These are phyloP conservation scores for Triangularia setosa DNA, from an alignment of 2,329 filamentous ascomycete species.

Conservation along the genomic window DNA sequence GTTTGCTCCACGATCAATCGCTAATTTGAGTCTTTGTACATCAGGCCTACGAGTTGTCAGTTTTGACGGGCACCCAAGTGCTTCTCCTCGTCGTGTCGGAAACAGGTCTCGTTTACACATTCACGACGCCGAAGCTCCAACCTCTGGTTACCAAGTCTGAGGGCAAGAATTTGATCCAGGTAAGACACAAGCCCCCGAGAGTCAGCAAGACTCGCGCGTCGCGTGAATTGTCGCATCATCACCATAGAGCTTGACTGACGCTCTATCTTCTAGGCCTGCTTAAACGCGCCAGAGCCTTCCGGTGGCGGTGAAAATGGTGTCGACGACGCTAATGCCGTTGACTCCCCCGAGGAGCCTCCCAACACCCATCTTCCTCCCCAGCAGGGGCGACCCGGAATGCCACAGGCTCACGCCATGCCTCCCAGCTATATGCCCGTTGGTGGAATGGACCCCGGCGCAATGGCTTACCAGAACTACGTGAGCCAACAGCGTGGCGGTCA, in stretches of 20 bases:
- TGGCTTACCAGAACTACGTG: conserved; percentile 81
- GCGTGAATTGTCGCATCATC: background rate
- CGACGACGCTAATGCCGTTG: conserved; percentile 73
- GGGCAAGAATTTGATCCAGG: conserved; percentile 99
- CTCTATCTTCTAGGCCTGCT: conserved; percentile 64
- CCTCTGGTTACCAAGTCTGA: conserved; percentile 97
- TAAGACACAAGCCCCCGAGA: conserved; percentile 43
- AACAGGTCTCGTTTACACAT: conserved; percentile 95
- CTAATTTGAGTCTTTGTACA: conserved; percentile 19
- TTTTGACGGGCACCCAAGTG: conserved; percentile 96
- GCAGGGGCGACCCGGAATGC: conserved; percentile 60
- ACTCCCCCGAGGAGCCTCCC: conserved; percentile 85
- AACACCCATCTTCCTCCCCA: conserved; percentile 71
- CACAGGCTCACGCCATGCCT: conserved; percentile 59
- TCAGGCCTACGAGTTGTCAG: conserved; percentile 94
- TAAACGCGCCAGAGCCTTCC: conserved; percentile 91
- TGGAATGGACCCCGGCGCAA: conserved; percentile 69
- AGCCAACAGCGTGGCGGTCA: conserved; percentile 68
- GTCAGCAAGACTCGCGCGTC: background rate
- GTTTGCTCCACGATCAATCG: conserved; percentile 8
- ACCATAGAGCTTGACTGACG: conserved; percentile 18
- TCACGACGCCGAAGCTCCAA: conserved; percentile 97
- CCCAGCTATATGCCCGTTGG: conserved; percentile 61
- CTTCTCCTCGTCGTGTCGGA: conserved; percentile 94
- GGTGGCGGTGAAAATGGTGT: conserved; percentile 77